These are phyloP conservation scores for Penstemon newberryi DNA, from an alignment of 257 asterid genomes.

Conservation along the genomic window DNA sequence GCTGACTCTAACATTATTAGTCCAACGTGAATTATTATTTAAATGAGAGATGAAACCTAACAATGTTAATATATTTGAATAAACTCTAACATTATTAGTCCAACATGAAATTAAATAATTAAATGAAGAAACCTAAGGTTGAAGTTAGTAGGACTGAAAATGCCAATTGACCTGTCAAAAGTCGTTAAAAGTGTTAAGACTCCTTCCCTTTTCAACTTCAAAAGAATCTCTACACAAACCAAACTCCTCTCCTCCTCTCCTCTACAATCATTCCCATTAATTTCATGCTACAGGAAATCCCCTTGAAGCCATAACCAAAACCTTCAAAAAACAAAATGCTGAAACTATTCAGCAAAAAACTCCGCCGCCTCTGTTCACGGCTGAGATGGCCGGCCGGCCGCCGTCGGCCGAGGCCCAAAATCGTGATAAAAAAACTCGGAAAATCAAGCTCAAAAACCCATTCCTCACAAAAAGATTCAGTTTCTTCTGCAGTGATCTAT, in stretches of 20 bases:
- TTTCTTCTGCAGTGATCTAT: constrained; percentile 67
- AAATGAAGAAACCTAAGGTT: neutral
- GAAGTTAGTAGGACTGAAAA: neutral
- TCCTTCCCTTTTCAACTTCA: constrained; percentile 27
- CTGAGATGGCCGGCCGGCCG: constrained; percentile 59
- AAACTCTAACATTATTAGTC: too few relatives aligned
- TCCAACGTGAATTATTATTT: neutral
- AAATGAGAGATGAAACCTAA: neutral
- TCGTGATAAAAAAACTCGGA: constrained; percentile 57
- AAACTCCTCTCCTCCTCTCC: constrained; percentile 7
- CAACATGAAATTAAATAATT: too few relatives aligned
- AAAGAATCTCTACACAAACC: constrained; percentile 25
- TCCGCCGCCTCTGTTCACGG: constrained; percentile 50
- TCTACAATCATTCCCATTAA: constrained; percentile 3
- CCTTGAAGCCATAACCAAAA: neutral
- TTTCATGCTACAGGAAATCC: constrained; percentile 26
- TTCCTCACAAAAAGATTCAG: constrained; percentile 25
- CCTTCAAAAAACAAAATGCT: constrained; percentile 37
- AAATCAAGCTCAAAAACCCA: constrained; percentile 47
- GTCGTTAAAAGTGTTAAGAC: constrained; percentile 26
- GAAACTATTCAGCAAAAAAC: constrained; percentile 47
- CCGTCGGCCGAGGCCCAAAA: constrained; percentile 56
- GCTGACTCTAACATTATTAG: neutral
- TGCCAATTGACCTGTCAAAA: constrained; percentile 30
- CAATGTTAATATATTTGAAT: too few relatives aligned